Conservation (phyloP, 2,329 filamentous ascomycete genomes). For the Immersiporthe knoxdaviesiana region DNA sequence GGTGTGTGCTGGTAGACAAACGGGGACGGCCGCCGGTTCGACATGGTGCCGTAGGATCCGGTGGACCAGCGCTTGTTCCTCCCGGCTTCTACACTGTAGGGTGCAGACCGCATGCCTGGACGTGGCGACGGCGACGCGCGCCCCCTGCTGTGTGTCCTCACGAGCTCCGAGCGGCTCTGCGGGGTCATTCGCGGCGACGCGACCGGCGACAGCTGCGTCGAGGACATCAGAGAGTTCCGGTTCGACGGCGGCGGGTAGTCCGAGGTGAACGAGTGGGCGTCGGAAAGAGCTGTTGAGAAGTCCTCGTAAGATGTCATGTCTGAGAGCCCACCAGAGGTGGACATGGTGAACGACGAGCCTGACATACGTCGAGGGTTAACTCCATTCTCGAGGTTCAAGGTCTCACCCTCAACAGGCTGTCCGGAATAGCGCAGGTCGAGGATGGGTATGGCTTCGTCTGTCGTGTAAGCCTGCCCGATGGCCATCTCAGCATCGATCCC, state of each 20-base stretch:
- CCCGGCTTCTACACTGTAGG: slow-evolving; percentile 69
- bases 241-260: slow-evolving; percentile 70
- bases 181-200: slow-evolving; percentile 70
- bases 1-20: slow-evolving; percentile 65
- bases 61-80: slow-evolving; percentile 77
- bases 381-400: slow-evolving; percentile 54
- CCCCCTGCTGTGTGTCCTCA: slow-evolving; percentile 67
- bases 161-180: slow-evolving; percentile 63
- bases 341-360: slow-evolving; percentile 74
- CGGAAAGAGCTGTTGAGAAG: slow-evolving; percentile 66
- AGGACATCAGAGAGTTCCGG: slow-evolving; percentile 70
- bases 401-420: slow-evolving; percentile 53
- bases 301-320: slow-evolving; percentile 75
- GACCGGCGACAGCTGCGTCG: slow-evolving; percentile 72
- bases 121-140: slow-evolving; percentile 74
- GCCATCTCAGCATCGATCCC: slow-evolving; percentile 59
- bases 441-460: slow-evolving; percentile 66
- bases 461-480: slow-evolving; percentile 65
- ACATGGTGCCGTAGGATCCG: slow-evolving; percentile 66
- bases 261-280: slow-evolving; percentile 67
- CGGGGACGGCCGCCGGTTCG: slow-evolving; percentile 59
- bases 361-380: slow-evolving; percentile 66
- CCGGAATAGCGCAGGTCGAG: slow-evolving; percentile 61
- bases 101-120: slow-evolving; percentile 68
- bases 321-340: slow-evolving; percentile 65